phyloP scores from a whole-genome alignment of 192 early-diverging fungal genomes.

The Neocallimastix lanati region DNA sequence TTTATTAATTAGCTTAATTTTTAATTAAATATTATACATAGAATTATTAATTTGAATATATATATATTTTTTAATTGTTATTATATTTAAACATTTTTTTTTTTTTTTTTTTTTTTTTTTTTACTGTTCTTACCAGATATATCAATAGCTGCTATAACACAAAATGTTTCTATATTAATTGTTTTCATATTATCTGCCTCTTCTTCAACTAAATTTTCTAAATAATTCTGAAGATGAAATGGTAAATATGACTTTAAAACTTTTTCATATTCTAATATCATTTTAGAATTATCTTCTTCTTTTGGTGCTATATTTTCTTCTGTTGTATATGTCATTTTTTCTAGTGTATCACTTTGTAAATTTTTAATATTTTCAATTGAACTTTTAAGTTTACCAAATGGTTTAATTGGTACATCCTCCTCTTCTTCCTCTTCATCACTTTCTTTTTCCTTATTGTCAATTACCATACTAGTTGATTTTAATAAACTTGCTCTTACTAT shows the following conservation, averaged over 20 bases:
- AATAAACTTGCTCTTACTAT: no score
- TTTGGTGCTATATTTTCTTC: not conserved
- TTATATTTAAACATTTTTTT: no score
- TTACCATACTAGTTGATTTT: no score
- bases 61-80: no score
- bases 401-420: not conserved
- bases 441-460: not conserved
- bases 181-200: not conserved
- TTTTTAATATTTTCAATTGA: not conserved
- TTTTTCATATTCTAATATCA: not conserved
- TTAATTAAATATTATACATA: no score
- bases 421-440: not conserved
- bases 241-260: not conserved
- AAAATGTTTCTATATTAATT: not conserved
- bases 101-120: no score
- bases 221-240: not conserved
- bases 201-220: not conserved
- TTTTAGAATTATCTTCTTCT: not conserved
- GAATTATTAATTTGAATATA: no score
- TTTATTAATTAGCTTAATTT: no score
- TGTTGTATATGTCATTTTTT: not conserved
- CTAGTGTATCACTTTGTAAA: not conserved
- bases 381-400: not conserved
- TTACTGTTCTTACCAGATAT: not conserved
- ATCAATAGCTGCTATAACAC: not conserved